A percentile compares a stretch with the other conserved stretches of the same genome.
Evolutionary conservation across 2,329 filamentous ascomycete genomes (phyloP).

Genomic region (Colletotrichum abscissum): DNA sequence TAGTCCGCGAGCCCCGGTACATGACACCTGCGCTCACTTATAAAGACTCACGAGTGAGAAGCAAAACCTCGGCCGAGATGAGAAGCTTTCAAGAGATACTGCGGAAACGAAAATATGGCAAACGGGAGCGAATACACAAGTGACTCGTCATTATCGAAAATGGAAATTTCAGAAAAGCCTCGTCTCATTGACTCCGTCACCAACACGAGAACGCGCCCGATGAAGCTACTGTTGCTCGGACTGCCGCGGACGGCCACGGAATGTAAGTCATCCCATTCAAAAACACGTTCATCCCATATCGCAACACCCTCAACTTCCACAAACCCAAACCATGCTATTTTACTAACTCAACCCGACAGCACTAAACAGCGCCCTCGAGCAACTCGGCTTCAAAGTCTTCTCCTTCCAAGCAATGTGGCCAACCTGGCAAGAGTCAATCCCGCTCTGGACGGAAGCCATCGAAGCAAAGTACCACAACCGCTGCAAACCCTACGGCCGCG

Average conservation of each 20-base stretch:
- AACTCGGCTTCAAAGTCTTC: not conserved
- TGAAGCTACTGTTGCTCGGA: not conserved
- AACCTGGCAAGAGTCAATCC: not conserved
- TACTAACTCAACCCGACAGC: not conserved
- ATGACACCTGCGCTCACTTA: not conserved
- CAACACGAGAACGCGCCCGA: not conserved
- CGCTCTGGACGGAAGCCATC: not conserved
- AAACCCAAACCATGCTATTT: not conserved
- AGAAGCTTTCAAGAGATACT: not conserved
- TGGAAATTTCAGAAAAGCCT: not conserved
- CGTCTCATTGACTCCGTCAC: not conserved
- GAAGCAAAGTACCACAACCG: not conserved
- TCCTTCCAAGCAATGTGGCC: constrained; percentile 13
- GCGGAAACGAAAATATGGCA: not conserved
- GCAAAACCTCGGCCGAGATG: not conserved
- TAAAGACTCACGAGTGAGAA: not conserved
- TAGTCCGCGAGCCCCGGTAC: not conserved
- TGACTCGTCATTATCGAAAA: not conserved
- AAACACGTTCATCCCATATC: not conserved
- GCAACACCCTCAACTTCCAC: not conserved
- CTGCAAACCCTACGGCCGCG: constrained; percentile 1
- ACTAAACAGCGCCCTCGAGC: not conserved
- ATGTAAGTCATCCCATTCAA: not conserved
- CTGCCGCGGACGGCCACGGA: not conserved
- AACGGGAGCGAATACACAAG: too few relatives aligned